Evolutionary conservation across 2,329 filamentous ascomycete species (phyloP).

Genomic region (Arthrobotrys conoides): DNA sequence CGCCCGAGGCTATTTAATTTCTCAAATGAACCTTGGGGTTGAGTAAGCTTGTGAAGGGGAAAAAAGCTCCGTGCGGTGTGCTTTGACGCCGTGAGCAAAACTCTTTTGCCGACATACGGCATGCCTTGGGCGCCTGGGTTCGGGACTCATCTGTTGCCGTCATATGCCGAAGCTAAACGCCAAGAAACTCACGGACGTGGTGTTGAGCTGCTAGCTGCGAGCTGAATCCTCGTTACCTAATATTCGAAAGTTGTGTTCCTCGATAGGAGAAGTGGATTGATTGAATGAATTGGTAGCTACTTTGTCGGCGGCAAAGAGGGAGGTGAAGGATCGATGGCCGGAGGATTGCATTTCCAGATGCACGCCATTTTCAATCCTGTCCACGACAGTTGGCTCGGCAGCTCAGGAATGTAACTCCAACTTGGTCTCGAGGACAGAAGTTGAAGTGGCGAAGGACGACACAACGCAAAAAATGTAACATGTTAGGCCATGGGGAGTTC

Average conservation of each 20-base stretch:
- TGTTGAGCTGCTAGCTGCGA: not conserved
- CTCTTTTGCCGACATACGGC: slow-evolving; percentile 11
- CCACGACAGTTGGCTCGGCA: not conserved
- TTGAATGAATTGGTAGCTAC: not conserved
- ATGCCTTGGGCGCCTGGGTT: slow-evolving; percentile 14
- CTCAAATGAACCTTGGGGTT: not conserved
- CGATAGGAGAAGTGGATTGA: not conserved
- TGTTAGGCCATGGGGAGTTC: not conserved
- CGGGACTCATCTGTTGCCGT: slow-evolving; percentile 31
- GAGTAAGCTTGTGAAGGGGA: slow-evolving; percentile 5
- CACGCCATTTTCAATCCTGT: not conserved
- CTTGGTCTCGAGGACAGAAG: not conserved
- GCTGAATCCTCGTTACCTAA: not conserved
- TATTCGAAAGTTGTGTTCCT: slow-evolving; percentile 6
- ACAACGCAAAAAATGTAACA: slow-evolving; percentile 11
- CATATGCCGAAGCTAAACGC: slow-evolving; percentile 20
- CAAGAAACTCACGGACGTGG: slow-evolving; percentile 13
- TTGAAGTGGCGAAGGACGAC: not conserved
- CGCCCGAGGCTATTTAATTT: slow-evolving; percentile 22
- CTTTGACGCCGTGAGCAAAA: slow-evolving; percentile 26
- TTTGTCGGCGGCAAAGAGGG: not conserved
- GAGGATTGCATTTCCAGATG: not conserved
- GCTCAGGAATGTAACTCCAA: not conserved
- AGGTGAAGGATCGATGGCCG: not conserved
- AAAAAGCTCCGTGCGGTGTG: slow-evolving; percentile 24